Evolutionary conservation across 2,329 filamentous ascomycete species (phyloP).

Genomic region (Fusarium redolens): DNA sequence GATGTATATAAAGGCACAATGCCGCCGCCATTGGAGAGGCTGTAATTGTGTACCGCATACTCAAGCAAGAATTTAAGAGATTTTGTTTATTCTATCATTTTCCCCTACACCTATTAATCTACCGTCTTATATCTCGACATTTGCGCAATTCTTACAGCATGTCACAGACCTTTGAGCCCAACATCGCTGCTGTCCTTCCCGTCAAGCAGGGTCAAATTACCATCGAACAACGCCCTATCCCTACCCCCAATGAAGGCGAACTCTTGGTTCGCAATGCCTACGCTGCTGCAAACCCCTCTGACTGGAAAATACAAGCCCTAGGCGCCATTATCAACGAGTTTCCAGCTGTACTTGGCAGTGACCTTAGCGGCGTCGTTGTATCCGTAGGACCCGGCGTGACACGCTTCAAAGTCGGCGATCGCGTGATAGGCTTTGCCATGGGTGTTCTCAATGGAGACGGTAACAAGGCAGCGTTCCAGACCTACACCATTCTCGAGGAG

Average conservation of each 20-base stretch:
- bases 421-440: conserved; percentile 46
- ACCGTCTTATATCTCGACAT: fast-evolving
- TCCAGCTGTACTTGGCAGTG: conserved; percentile 30
- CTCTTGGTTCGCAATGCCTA: conserved; percentile 9
- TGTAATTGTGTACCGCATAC: too few relatives aligned
- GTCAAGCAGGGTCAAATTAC: not conserved
- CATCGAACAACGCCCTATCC: not conserved
- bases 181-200: not conserved
- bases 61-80: not conserved
- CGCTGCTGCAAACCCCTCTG: conserved; percentile 50
- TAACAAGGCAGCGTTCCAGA: conserved; percentile 50
- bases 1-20: not conserved
- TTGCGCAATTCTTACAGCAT: not conserved
- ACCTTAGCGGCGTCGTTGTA: conserved; percentile 18
- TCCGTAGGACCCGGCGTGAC: conserved; percentile 7
- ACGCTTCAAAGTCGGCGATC: conserved; percentile 22
- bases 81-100: not conserved
- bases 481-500: conserved; percentile 45
- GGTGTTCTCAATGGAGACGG: conserved; percentile 46
- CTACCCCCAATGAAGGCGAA: not conserved
- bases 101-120: not conserved
- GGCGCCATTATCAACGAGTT: conserved; percentile 37
- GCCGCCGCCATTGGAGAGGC: not conserved
- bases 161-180: fast-evolving
- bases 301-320: conserved; percentile 51